These are phyloP conservation scores for Clonostachys chloroleuca DNA, from an alignment of 2,329 filamentous ascomycete species.

Conservation along the genomic window DNA sequence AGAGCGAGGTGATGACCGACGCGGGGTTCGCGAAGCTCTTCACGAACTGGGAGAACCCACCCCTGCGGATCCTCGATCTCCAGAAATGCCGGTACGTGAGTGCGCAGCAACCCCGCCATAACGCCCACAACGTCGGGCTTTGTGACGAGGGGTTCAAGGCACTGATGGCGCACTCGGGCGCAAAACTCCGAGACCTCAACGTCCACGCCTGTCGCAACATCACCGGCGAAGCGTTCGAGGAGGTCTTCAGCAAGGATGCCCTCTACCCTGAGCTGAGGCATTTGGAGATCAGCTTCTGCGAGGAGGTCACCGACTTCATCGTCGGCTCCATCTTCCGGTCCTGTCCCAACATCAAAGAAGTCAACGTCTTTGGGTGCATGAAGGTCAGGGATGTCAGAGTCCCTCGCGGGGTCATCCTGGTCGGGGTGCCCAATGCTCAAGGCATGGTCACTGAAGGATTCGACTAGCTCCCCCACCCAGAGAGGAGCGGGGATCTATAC, in stretches of 20 bases:
- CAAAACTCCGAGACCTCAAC: conserved; percentile 61
- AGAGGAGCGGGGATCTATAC: too few relatives aligned
- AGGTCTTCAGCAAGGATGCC: conserved; percentile 60
- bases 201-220: conserved; percentile 86
- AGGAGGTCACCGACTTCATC: conserved; percentile 60
- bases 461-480: conserved; percentile 2
- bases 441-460: conserved; percentile 56
- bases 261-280: conserved; percentile 64
- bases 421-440: conserved; percentile 54
- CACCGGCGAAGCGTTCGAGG: conserved; percentile 63
- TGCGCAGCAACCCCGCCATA: conserved; percentile 61
- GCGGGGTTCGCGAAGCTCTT: conserved; percentile 70
- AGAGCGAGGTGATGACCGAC: conserved; percentile 74
- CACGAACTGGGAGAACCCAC: conserved; percentile 68
- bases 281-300: conserved; percentile 76
- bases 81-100: conserved; percentile 76
- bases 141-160: conserved; percentile 73
- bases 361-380: conserved; percentile 64
- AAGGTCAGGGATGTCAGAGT: conserved; percentile 50
- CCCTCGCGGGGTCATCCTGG: conserved; percentile 49
- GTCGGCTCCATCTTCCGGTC: conserved; percentile 59
- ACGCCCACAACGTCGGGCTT: conserved; percentile 64
- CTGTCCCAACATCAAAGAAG: conserved; percentile 55
- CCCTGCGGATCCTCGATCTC: conserved; percentile 68
- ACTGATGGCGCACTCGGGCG: conserved; percentile 79